These are phyloP conservation scores for Ceratocystis cubensis DNA, from an alignment of 2,329 filamentous ascomycete species.

Conservation along the genomic window DNA sequence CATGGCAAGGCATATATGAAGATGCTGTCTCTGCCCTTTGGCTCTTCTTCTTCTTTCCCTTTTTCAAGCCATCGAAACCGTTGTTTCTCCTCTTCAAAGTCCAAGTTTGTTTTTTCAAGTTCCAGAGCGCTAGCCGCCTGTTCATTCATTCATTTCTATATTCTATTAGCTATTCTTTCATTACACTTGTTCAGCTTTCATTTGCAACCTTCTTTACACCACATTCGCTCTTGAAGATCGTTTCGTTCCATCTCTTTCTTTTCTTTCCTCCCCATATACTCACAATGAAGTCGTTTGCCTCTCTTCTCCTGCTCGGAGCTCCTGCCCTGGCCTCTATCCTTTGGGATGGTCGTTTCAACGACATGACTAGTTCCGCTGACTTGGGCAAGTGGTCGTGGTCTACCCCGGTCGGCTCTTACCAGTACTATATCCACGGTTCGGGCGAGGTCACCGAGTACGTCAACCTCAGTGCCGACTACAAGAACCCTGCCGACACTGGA, in stretches of 20 bases:
- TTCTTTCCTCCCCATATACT: conserved; percentile 12
- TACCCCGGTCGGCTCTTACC: conserved; percentile 57
- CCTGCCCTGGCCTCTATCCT: conserved; percentile 29
- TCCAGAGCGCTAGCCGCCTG: conserved; percentile 20
- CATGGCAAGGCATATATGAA: background rate
- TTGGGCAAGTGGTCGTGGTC: conserved; percentile 52
- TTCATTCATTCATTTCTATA: conserved; percentile 18
- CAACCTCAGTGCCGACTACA: conserved; percentile 46
- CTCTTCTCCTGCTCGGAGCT: conserved; percentile 13
- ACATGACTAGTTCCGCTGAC: conserved; percentile 40
- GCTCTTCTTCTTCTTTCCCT: background rate
- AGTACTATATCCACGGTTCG: conserved; percentile 63
- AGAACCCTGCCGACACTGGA: conserved; percentile 51
- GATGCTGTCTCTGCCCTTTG: background rate
- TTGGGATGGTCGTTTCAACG: conserved; percentile 57
- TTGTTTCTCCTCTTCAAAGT: conserved; percentile 3
- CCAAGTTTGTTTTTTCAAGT: conserved; percentile 12
- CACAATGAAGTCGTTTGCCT: conserved; percentile 21
- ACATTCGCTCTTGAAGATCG: conserved; percentile 18
- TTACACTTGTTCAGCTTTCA: background rate
- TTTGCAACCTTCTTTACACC: background rate
- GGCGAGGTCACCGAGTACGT: conserved; percentile 46
- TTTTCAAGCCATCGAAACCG: background rate
- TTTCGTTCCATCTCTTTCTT: conserved; percentile 18
- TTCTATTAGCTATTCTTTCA: conserved; percentile 1